These are phyloP conservation scores for Penicillium roqueforti DNA, from an alignment of 495 filamentous ascomycete genomes.

Conservation along the genomic window DNA sequence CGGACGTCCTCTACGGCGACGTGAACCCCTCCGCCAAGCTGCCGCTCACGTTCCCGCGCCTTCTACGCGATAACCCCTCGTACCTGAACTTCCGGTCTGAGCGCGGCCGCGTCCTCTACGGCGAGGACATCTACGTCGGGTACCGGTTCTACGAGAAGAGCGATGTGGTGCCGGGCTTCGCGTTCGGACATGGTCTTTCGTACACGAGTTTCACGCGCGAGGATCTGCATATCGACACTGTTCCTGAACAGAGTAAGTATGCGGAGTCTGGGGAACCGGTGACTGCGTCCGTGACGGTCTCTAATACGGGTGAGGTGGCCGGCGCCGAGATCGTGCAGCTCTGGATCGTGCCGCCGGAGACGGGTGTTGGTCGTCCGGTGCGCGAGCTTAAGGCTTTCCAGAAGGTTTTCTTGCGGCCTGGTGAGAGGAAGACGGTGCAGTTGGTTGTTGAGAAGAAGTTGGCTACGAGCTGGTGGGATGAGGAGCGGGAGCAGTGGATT, in stretches of 20 bases:
- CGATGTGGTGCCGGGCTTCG: slow-evolving; percentile 62
- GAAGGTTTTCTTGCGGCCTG: slow-evolving; percentile 66
- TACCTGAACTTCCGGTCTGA: slow-evolving; percentile 79
- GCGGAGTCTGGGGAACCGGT: slow-evolving; percentile 45
- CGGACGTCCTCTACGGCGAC: slow-evolving; percentile 52
- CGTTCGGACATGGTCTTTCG: slow-evolving; percentile 79
- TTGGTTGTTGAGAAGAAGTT: slow-evolving; percentile 67
- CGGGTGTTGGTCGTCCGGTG: slow-evolving; percentile 58
- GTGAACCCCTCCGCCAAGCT: slow-evolving; percentile 56
- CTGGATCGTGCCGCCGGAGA: slow-evolving; percentile 59
- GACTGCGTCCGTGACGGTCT: slow-evolving; percentile 59
- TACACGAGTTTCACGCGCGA: slow-evolving; percentile 75
- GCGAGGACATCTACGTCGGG: slow-evolving; percentile 77
- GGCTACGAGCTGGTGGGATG: slow-evolving; percentile 78
- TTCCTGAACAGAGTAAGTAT: slow-evolving; percentile 28
- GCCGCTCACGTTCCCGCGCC: slow-evolving; percentile 59
- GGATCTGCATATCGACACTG: slow-evolving; percentile 47
- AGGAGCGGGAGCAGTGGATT: slow-evolving; percentile 64
- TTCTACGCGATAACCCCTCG: slow-evolving; percentile 67
- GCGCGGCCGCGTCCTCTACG: slow-evolving; percentile 69
- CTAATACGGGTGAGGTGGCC: slow-evolving; percentile 59
- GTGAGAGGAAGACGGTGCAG: slow-evolving; percentile 64
- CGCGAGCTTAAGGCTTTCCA: slow-evolving; percentile 78
- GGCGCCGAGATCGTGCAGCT: slow-evolving; percentile 79
- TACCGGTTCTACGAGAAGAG: slow-evolving; percentile 78